Evolutionary conservation across 2,329 filamentous ascomycete genomes (phyloP), one percentile per base, ranked within the genome.

Genomic region (Claviceps sp.): DNA sequence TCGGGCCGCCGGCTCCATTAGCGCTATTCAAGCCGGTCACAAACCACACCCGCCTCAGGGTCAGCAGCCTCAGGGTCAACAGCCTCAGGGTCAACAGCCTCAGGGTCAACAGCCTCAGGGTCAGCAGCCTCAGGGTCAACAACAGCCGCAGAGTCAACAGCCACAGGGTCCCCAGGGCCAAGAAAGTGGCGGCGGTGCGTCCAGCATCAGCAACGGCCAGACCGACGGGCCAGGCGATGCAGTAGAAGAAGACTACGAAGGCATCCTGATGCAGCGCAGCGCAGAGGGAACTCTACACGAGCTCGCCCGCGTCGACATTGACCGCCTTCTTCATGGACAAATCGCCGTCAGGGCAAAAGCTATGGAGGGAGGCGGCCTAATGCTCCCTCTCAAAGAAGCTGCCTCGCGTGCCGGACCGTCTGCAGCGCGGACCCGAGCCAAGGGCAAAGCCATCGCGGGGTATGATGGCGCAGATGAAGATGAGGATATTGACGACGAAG

Each of bases 361-460:
- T 57, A 84, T 89, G 73, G 84, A 90, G 63, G 87, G 82, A 48
- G 87, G 81, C 45, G 81, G 87, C 7, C 70, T 90, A 53, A 88
- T 90, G 84, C 65, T 89, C 17, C 83, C 87, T 2, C 73, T 89
- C 11, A 74, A 77, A 58, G 73, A 82, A 57, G 76, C 77, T 13
- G 67, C 67, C 6, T 73, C 70, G 57, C 57, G 62, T 47, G 34
- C 14, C 17, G 52, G 57, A 14, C 47, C 55, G 26, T 30, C 8
- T 30, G 26, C 26, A 2, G 41, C 57, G 11, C 56, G 50, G 45
- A 58, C 56, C 30, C 54, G 57, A 13, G 48, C 53, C 37, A 58
- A 61, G 47, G 52, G 55, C 24, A 65, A 65, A 51, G 59, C 68
- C 7, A 62, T 71, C 7, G 69, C 69, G 37, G 71, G 83, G 55